phyloP scores from a whole-genome alignment of 371 early-diverging fungal genomes.

The Funneliformis caledonium region DNA sequence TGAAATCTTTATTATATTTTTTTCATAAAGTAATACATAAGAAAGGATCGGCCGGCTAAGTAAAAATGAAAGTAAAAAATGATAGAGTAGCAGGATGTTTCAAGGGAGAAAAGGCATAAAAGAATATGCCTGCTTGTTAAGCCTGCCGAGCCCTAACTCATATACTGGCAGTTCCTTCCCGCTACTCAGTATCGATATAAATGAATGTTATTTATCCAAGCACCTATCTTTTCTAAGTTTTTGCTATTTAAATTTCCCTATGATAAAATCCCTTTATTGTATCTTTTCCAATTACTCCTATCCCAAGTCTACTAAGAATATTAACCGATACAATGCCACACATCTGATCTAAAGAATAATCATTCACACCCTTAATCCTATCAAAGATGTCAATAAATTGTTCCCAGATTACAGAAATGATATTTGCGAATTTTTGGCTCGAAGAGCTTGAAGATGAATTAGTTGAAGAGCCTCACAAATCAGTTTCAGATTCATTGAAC shows the following conservation, averaged over 20 bases:
- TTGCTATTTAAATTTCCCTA: slow-evolving; percentile 28
- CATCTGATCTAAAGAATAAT: slow-evolving; percentile 25
- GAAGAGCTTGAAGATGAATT: no score
- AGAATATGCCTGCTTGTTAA: no score
- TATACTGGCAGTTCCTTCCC: slow-evolving; percentile 19
- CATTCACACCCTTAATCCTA: slow-evolving; percentile 1
- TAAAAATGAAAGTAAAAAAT: slow-evolving; percentile 19
- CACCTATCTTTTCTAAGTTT: slow-evolving; percentile 38
- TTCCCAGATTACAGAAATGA: slow-evolving; percentile 10
- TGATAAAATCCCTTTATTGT: slow-evolving; percentile 34
- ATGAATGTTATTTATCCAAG: slow-evolving; percentile 20
- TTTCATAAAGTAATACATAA: background rate
- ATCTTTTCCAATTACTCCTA: slow-evolving; percentile 34
- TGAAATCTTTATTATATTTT: background rate
- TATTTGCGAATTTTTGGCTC: slow-evolving; percentile 17
- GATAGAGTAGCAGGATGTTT: slow-evolving; percentile 31
- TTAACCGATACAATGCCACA: slow-evolving; percentile 26
- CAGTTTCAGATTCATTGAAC: no score
- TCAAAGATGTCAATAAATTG: no score
- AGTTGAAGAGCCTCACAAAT: no score
- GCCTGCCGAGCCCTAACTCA: slow-evolving; percentile 32
- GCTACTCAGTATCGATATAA: no score
- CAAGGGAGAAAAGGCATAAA: background rate
- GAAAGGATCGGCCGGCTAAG: background rate
- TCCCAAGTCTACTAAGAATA: slow-evolving; percentile 35